These are phyloP conservation scores for Trichoderma koningiopsis DNA, from an alignment of 2,329 filamentous ascomycete genomes.

Conservation along the genomic window DNA sequence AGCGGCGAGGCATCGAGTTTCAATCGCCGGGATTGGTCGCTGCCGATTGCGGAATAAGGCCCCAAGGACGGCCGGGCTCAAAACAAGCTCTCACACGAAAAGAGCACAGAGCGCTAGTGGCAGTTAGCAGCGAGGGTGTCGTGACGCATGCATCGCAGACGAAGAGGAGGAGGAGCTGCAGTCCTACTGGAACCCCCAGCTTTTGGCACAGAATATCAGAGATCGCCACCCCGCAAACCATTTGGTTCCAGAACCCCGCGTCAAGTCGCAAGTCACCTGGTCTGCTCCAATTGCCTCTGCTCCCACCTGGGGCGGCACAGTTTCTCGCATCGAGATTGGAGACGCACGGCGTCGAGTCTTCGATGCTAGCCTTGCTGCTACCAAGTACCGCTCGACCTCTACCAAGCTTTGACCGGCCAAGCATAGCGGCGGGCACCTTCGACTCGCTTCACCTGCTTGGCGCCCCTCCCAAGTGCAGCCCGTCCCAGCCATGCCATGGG, in stretches of 20 bases:
- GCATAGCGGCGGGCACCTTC: constrained; percentile 21
- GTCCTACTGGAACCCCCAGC: constrained; percentile 11
- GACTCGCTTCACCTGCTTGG: constrained; percentile 3
- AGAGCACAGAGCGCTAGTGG: background rate
- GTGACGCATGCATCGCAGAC: constrained; percentile 16
- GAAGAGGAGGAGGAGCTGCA: background rate
- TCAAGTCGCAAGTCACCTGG: constrained; percentile 24
- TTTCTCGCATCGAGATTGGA: constrained; percentile 22
- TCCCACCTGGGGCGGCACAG: constrained; percentile 6
- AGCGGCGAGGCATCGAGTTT: background rate
- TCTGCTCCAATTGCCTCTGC: constrained; percentile 20
- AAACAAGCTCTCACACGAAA: background rate
- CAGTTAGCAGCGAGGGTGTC: background rate
- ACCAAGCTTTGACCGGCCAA: constrained; percentile 6
- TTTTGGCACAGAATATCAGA: constrained; percentile 8
- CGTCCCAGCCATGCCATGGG: constrained; percentile 7
- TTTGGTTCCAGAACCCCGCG: constrained; percentile 26
- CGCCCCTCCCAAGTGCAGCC: background rate
- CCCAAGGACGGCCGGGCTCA: background rate
- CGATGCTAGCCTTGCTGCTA: background rate
- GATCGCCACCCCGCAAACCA: constrained; percentile 26
- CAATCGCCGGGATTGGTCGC: background rate
- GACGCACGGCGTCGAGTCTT: background rate
- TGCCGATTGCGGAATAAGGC: constrained; percentile 10
- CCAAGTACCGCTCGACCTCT: background rate